Base-by-base conservation (phyloP, 176 grass and related monocot genomes). In the Aegilops longissima region DNA sequence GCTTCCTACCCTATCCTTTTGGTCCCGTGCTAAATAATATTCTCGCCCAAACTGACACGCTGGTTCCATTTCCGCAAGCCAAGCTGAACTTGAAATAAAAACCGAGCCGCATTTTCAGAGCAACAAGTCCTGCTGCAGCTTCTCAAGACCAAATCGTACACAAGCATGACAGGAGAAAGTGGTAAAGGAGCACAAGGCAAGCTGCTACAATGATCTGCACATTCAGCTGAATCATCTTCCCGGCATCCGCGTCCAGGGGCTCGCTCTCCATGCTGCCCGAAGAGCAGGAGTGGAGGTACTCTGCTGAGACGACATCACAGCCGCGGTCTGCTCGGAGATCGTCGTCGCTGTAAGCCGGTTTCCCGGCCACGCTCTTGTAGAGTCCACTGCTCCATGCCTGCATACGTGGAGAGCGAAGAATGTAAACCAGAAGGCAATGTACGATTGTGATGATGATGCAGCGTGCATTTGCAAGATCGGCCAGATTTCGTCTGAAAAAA, bases 311-410 rank as follows among this genome's bases (percentile, higher is more conserved):
- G 25, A 36, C 76, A 62, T 71, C 66, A 2, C 82, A 16, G 51
- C 29, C 45, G 40, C 35, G 33, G 76, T 71, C 51, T 34, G 21
- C 86, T 84, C 25, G 42, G 4, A 79, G 49, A 38, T 79, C 38
- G 24, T 56, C 42, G 33, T 61, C 61, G 74, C 52, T 83, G 71
- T 85, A 88, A 75, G 78, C 83, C 42, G 95, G 87, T 64, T 86
- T 92, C 75, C 88, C 87, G 2, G 86, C 78, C 30, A 83, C 67
- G 27, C 75, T 93, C 83, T 83, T 98, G 61, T 87, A 95, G 38
- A 83, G 65, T 23, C 87, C 85, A n/a, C 78, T 24, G 76, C 66
- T 90, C 63, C 82, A 73, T 85, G 73, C 83, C 91, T 95, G 82
- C 77, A 72, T 38, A 34, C 40, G 54, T 68, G 45, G 45, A 49